Base-by-base conservation (phyloP, 2,329 filamentous ascomycete species). In the Fusarium sp. region DNA sequence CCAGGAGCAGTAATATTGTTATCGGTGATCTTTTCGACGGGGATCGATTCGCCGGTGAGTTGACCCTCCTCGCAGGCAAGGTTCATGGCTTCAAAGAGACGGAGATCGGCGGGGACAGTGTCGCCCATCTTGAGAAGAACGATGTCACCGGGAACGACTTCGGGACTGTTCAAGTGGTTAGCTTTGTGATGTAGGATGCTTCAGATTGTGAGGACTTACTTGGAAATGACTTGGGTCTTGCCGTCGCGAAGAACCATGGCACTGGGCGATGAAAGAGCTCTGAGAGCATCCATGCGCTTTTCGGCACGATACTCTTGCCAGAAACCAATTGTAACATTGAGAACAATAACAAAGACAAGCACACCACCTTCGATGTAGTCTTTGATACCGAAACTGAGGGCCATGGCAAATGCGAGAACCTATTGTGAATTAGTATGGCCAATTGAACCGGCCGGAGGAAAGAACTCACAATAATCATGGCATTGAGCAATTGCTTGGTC, bases 391-490 rank as follows among this genome's bases (percentile, higher is more conserved):
- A 91, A 92, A 65, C 87, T 89, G 42, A 90, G 84, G 46, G 88
- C 90, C 90, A 94, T 93, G 74, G 91, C 91, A 74, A 94, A 91
- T 56, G 92, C 84, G 53, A 95, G 86, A 50, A 93, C 90, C 90
- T 92, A 31, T n/a, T n/a, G 25, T 30, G 44, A 39, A 31, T 64
- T 57, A 56, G 54, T 37, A 53, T 54, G 28, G 9, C 6, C 14
- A 25, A 19, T 48, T 51, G 44, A 12, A 37, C 30, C 28, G 16
- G n/a, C 9, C 18, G 13, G 18, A 25, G 21, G 12, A n/a, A 37
- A 7, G 26, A 10, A 81, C 86, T 70, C 80, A 88, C 88, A 74
- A 93, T 79, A 59, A 91, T 91, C 91, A 93, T 93, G 61, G 91
- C 91, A 83, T 94, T 94, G 76, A 89, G 87, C 23, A 93, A 79